These are phyloP conservation scores for Aspergillus diversus DNA, from an alignment of 495 filamentous ascomycete genomes.

Conservation along the genomic window DNA sequence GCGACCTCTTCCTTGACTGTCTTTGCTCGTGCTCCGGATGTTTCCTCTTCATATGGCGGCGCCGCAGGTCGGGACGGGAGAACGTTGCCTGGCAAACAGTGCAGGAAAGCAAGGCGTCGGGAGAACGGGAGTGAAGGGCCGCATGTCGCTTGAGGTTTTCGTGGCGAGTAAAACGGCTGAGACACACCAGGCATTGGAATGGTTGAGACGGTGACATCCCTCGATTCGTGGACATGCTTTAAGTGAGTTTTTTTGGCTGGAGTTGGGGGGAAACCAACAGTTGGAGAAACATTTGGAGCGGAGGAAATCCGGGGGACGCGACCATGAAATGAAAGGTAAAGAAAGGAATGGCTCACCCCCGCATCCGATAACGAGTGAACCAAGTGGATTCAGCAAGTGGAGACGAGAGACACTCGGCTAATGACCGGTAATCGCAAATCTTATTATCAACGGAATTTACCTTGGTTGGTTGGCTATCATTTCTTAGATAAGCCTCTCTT, in stretches of 20 bases:
- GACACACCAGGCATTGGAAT: slow-evolving; percentile 40
- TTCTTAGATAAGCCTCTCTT: neutral
- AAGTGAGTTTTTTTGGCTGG: too few species aligned
- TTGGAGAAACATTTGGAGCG: neutral
- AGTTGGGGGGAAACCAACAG: slow-evolving; percentile 23
- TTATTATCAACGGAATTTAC: neutral
- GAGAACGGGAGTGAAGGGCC: slow-evolving; percentile 34
- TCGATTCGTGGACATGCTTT: neutral
- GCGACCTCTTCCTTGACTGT: slow-evolving; percentile 20
- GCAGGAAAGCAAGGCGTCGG: slow-evolving; percentile 30
- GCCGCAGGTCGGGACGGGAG: slow-evolving; percentile 35
- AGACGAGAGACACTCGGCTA: neutral
- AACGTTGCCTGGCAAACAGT: slow-evolving; percentile 37
- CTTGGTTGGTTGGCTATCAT: neutral
- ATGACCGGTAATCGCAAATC: neutral
- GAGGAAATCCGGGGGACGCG: slow-evolving; percentile 12
- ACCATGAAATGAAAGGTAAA: neutral
- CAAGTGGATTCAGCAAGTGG: neutral
- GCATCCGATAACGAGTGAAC: neutral
- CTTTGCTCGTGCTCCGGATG: slow-evolving; percentile 33
- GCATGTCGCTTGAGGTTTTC: slow-evolving; percentile 47
- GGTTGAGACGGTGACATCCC: slow-evolving; percentile 29
- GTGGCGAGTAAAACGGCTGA: slow-evolving; percentile 41
- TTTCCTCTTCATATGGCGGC: slow-evolving; percentile 42
- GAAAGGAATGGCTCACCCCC: neutral